Percentiles rank a stretch among this genome's conserved stretches.
Evolutionary conservation across 163 green algal genomes (phyloP).

Genomic region (Trebouxia gelatinosa): DNA sequence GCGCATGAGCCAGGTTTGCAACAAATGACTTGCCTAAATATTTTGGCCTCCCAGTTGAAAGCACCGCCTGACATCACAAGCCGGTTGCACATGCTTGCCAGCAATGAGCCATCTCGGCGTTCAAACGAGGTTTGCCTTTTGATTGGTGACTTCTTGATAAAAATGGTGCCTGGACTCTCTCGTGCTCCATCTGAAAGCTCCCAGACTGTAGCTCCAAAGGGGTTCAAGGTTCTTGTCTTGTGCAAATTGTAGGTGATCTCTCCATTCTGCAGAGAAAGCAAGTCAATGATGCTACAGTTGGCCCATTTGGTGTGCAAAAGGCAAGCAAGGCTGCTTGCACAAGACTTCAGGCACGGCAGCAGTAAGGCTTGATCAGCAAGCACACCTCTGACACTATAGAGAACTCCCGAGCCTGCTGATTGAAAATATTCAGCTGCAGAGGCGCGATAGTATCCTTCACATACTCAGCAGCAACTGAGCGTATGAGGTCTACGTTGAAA

Average conservation of each 20-base stretch:
- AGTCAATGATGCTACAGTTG: neutral
- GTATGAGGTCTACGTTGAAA: neutral
- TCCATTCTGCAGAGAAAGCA: neutral
- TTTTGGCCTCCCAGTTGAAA: neutral
- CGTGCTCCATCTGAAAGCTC: neutral
- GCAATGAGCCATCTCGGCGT: neutral
- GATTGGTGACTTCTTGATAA: constrained; percentile 13
- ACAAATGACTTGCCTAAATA: too few relatives aligned
- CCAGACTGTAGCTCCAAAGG: constrained; percentile 3
- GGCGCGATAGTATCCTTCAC: neutral
- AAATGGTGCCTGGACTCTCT: constrained; percentile 5
- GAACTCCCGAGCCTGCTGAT: neutral
- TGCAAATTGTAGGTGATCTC: neutral
- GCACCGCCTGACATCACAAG: constrained; percentile 14
- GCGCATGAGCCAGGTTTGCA: too few relatives aligned
- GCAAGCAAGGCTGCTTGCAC: too few relatives aligned
- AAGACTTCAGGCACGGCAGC: too few relatives aligned
- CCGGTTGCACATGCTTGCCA: constrained; percentile 3
- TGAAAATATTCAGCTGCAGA: constrained; percentile 14
- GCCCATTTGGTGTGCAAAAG: too few relatives aligned
- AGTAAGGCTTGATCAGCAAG: too few relatives aligned
- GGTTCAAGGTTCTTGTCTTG: constrained; percentile 8
- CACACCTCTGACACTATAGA: neutral
- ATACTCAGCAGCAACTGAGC: neutral
- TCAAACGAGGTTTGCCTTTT: neutral